Conservation (phyloP, 2,329 filamentous ascomycete genomes). For the Epichloe sp. region DNA sequence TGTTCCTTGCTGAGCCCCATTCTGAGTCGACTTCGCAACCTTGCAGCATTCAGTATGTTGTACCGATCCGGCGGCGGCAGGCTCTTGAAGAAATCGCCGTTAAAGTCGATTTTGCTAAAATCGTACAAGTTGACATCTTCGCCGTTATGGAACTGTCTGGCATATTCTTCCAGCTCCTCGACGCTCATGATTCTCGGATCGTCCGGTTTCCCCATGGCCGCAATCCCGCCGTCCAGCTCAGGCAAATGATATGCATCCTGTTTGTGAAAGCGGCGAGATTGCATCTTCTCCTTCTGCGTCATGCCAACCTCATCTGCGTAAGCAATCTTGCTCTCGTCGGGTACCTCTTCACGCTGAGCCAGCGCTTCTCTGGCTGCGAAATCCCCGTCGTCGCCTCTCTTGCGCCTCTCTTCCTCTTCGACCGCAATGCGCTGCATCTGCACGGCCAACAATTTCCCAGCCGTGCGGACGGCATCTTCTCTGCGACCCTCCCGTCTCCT, state of each 20-base stretch:
- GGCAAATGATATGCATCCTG: slow-evolving; percentile 94
- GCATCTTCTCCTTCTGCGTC: slow-evolving; percentile 59
- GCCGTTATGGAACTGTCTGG: slow-evolving; percentile 78
- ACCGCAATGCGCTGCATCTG: slow-evolving; percentile 89
- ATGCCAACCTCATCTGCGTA: slow-evolving; percentile 88
- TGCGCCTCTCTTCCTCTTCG: slow-evolving; percentile 62
- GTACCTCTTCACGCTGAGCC: slow-evolving; percentile 53
- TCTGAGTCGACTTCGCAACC: slow-evolving; percentile 72
- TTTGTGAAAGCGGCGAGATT: slow-evolving; percentile 70
- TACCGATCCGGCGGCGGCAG: slow-evolving; percentile 83
- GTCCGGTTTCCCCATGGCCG: slow-evolving; percentile 77
- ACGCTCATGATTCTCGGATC: slow-evolving; percentile 95
- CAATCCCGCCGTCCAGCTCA: slow-evolving; percentile 65
- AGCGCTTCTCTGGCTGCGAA: slow-evolving; percentile 23
- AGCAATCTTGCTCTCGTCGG: slow-evolving; percentile 56
- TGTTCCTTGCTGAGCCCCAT: slow-evolving; percentile 98
- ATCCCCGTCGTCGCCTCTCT: slow-evolving; percentile 29
- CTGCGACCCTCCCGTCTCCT: slow-evolving; percentile 71
- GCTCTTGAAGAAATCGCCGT: slow-evolving; percentile 88
- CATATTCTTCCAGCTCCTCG: slow-evolving; percentile 88
- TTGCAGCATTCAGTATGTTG: slow-evolving; percentile 91
- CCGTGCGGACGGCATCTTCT: slow-evolving; percentile 86
- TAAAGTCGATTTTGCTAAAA: slow-evolving; percentile 97
- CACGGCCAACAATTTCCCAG: slow-evolving; percentile 79
- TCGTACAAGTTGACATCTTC: slow-evolving; percentile 89